These are phyloP conservation scores for Mycena indigotica DNA, from an alignment of 768 basidiomycete species.

Conservation along the genomic window DNA sequence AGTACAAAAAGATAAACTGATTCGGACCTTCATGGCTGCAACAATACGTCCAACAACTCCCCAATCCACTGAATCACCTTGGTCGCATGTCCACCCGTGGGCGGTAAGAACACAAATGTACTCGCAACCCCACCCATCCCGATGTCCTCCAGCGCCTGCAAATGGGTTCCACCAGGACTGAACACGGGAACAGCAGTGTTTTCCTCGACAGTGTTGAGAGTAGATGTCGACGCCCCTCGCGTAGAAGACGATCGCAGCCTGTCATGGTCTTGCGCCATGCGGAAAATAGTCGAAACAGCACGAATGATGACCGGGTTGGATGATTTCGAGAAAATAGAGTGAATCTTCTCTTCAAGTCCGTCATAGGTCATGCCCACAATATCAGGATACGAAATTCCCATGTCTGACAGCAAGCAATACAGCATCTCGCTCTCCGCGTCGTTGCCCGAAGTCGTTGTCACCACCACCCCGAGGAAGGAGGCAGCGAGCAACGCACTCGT, in stretches of 20 bases:
- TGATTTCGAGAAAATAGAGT: constrained; percentile 68
- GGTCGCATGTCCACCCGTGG: constrained; percentile 54
- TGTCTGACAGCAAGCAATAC: constrained; percentile 73
- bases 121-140: constrained; percentile 76
- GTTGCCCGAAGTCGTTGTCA: constrained; percentile 74
- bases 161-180: constrained; percentile 54
- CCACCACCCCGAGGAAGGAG: constrained; percentile 76
- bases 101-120: constrained; percentile 69
- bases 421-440: constrained; percentile 82
- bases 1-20: too few species aligned
- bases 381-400: constrained; percentile 69
- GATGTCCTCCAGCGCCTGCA: constrained; percentile 66
- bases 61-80: constrained; percentile 79
- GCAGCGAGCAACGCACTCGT: constrained; percentile 70
- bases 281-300: constrained; percentile 76
- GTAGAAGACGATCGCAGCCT: too few species aligned
- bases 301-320: constrained; percentile 72
- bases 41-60: constrained; percentile 54
- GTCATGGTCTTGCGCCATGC: constrained; percentile 46
- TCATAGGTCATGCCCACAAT: constrained; percentile 78
- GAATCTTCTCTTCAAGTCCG: constrained; percentile 71
- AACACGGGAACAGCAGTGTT: constrained; percentile 31
- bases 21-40: constrained; percentile 33
- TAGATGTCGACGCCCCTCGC: constrained; percentile 53
- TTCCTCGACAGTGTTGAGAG: constrained; percentile 67